Conservation (phyloP, 805 yeast species). For the Maudiozyma serrabonitensis region DNA sequence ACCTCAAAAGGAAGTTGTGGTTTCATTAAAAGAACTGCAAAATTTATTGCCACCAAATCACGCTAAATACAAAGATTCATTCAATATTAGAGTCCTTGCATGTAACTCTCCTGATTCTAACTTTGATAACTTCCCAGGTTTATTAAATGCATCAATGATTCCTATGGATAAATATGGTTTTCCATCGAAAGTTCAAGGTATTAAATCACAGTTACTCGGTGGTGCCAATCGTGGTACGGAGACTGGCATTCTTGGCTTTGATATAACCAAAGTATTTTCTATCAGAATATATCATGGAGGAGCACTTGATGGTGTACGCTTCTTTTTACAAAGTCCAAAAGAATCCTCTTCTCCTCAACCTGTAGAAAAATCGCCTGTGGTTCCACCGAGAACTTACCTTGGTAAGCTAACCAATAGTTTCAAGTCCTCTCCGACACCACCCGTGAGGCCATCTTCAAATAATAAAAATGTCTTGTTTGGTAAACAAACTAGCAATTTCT, state of each 20-base stretch:
- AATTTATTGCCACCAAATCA: constrained; percentile 25
- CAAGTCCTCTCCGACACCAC: constrained; percentile 8
- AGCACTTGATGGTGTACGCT: constrained; percentile 75
- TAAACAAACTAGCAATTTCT: constrained; percentile 39
- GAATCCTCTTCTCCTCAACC: too few relatives aligned
- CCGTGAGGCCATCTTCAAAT: neutral
- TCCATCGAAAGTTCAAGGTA: constrained; percentile 13
- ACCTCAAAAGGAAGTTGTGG: constrained; percentile 40
- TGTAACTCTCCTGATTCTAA: constrained; percentile 51
- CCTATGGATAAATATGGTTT: constrained; percentile 25
- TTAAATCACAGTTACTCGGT: constrained; percentile 24
- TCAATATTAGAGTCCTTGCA: constrained; percentile 42
- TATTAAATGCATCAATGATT: constrained; percentile 11
- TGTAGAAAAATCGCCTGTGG: constrained; percentile 29
- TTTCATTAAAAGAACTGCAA: constrained; percentile 41
- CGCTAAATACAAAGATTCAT: constrained; percentile 21
- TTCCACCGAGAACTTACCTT: constrained; percentile 40
- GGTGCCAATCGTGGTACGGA: constrained; percentile 20
- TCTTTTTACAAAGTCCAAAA: constrained; percentile 29
- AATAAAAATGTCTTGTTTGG: constrained; percentile 35
- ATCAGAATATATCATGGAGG: constrained; percentile 63
- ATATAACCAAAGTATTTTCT: constrained; percentile 30
- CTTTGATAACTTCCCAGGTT: constrained; percentile 39
- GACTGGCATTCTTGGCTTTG: constrained; percentile 23
- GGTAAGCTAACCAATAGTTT: constrained; percentile 22